A percentile compares a stretch with the other conserved stretches of the same genome.
Conservation (phyloP, 805 yeast genomes). For the Brettanomyces nanus region DNA sequence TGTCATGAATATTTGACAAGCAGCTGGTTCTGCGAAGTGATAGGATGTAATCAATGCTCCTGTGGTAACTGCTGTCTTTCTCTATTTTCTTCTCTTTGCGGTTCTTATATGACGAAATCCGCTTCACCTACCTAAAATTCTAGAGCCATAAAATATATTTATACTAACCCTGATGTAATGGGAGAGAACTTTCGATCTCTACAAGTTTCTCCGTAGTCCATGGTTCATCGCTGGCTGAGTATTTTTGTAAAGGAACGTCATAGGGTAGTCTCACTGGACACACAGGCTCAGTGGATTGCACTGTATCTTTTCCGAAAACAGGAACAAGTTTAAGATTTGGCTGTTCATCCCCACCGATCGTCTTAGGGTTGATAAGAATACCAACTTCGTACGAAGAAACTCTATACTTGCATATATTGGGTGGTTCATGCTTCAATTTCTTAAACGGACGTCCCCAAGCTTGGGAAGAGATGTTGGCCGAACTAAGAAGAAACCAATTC, state of each 20-base stretch:
- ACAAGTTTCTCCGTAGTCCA: constrained; percentile 31
- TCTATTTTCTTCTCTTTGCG: not conserved
- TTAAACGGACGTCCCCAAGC: constrained; percentile 63
- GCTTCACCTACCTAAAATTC: not conserved
- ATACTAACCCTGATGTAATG: no score
- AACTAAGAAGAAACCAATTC: constrained; percentile 66
- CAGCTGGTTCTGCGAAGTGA: constrained; percentile 6
- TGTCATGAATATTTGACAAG: constrained; percentile 23
- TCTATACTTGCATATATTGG: constrained; percentile 21
- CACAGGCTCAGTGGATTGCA: constrained; percentile 1
- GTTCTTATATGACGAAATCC: not conserved
- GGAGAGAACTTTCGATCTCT: no score
- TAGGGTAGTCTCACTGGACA: constrained; percentile 46
- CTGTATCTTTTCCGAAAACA: constrained; percentile 30
- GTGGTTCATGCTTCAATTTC: constrained; percentile 8
- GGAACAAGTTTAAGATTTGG: constrained; percentile 36
- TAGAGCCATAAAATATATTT: not conserved
- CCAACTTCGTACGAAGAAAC: constrained; percentile 48
- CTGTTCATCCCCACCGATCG: constrained; percentile 9
- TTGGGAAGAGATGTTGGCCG: constrained; percentile 65
- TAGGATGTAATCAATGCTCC: constrained; percentile 5
- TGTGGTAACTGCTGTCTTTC: not conserved
- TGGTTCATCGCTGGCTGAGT: constrained; percentile 33
- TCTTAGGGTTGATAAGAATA: constrained; percentile 33
- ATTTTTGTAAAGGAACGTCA: constrained; percentile 39